Evolutionary conservation across 257 asterid genomes (phyloP).

Genomic region (Paraleonurus japonicus): DNA sequence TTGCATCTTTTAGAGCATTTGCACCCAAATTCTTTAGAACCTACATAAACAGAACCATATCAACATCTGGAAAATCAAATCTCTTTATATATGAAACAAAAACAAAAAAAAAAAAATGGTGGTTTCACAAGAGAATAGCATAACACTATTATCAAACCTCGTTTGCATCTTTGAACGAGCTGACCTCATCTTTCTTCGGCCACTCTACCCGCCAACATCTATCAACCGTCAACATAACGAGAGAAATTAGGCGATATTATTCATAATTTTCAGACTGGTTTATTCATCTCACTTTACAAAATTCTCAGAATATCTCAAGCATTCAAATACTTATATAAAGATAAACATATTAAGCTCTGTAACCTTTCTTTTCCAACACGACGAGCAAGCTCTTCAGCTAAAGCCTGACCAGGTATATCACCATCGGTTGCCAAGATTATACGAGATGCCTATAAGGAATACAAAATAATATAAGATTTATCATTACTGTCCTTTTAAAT

Average conservation of each 20-base stretch:
- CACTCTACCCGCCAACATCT: constrained; percentile 67
- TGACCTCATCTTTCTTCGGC: constrained; percentile 58
- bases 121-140: neutral
- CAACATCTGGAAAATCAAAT: constrained; percentile 2
- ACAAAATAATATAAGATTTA: neutral
- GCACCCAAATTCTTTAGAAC: constrained; percentile 49
- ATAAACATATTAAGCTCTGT: constrained; percentile 2
- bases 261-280: neutral
- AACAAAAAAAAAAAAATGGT: neutral
- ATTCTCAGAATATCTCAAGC: neutral
- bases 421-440: constrained; percentile 74
- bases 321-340: neutral
- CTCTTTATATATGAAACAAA: neutral
- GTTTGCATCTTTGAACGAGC: constrained; percentile 69
- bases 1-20: constrained; percentile 49
- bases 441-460: constrained; percentile 50
- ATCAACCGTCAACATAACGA: constrained; percentile 8
- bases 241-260: neutral
- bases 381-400: constrained; percentile 79
- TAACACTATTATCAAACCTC: constrained; percentile 40
- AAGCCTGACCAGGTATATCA: constrained; percentile 69
- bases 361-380: constrained; percentile 79
- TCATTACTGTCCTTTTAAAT: neutral
- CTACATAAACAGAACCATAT: constrained; percentile 25
- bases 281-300: no score